phyloP scores from a whole-genome alignment of 495 filamentous ascomycete genomes.

The Apodospora peruviana region DNA sequence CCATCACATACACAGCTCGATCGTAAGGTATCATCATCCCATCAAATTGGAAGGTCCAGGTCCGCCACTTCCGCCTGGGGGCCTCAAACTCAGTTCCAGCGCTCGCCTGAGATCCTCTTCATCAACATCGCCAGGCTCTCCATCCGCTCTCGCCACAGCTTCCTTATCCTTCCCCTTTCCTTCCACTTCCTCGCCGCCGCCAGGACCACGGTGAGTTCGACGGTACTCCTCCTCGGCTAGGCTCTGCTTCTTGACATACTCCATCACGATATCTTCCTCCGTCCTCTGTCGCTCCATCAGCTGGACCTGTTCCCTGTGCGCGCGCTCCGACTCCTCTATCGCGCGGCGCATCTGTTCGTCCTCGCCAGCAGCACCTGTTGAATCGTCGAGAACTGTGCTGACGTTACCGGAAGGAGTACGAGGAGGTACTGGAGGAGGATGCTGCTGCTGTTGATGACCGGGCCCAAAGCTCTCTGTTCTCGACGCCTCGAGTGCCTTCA shows the following conservation, averaged over 20 bases:
- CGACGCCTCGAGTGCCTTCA: slow-evolving; percentile 42
- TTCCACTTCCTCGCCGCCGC: slow-evolving; percentile 2
- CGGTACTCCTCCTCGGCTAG: slow-evolving; percentile 57
- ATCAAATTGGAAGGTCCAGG: not conserved
- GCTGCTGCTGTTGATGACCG: no score
- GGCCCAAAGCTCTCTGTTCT: not conserved
- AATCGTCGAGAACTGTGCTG: no score
- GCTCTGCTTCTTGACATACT: slow-evolving; percentile 76
- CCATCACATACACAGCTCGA: no score
- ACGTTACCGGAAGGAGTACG: not conserved
- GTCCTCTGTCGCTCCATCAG: slow-evolving; percentile 38
- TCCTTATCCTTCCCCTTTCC: slow-evolving; percentile 9
- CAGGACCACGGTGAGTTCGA: slow-evolving; percentile 10
- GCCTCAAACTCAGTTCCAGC: slow-evolving; percentile 42
- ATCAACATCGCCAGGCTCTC: slow-evolving; percentile 24
- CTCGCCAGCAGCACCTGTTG: slow-evolving; percentile 26
- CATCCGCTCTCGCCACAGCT: slow-evolving; percentile 9
- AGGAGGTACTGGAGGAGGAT: not conserved
- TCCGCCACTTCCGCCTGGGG: not conserved
- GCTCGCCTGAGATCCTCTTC: slow-evolving; percentile 42
- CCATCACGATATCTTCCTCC: slow-evolving; percentile 69
- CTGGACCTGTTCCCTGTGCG: slow-evolving; percentile 26
- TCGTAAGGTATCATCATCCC: no score
- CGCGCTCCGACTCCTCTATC: slow-evolving; percentile 43
- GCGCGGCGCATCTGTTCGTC: slow-evolving; percentile 39